Evolutionary conservation across 2,329 filamentous ascomycete genomes (phyloP).

Genomic region (Fusarium transvaalense): DNA sequence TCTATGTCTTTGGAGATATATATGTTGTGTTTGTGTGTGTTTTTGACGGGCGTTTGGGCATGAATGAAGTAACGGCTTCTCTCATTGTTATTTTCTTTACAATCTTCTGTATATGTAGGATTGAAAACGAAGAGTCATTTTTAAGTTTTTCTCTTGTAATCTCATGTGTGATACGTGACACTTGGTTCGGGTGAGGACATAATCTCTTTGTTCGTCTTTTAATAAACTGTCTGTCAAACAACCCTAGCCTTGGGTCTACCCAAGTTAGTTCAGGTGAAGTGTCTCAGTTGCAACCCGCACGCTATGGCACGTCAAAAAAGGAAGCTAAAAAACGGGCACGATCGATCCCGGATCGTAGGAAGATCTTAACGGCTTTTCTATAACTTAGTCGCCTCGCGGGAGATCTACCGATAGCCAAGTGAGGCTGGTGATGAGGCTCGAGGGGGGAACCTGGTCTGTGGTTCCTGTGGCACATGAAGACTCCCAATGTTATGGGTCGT

Average conservation of each 20-base stretch:
- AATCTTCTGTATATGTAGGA: slow-evolving; percentile 15
- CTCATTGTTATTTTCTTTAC: neutral
- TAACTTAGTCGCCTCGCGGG: slow-evolving; percentile 13
- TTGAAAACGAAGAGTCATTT: slow-evolving; percentile 33
- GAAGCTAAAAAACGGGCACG: neutral
- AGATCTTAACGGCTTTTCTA: slow-evolving; percentile 26
- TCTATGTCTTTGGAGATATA: neutral
- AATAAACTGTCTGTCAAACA: neutral
- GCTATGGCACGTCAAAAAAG: neutral
- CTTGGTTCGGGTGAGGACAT: slow-evolving; percentile 7
- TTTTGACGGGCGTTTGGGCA: slow-evolving; percentile 32
- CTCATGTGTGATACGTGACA: slow-evolving; percentile 34
- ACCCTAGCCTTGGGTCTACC: neutral
- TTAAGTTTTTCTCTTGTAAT: slow-evolving; percentile 8
- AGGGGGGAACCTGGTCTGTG: neutral
- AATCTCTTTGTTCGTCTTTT: neutral
- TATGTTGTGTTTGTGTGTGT: neutral
- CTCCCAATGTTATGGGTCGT: slow-evolving; percentile 16
- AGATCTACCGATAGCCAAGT: slow-evolving; percentile 13
- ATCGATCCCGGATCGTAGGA: slow-evolving; percentile 10
- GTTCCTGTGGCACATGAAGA: slow-evolving; percentile 14
- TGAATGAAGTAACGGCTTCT: slow-evolving; percentile 33
- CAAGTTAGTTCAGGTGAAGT: neutral
- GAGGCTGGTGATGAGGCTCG: slow-evolving; percentile 22
- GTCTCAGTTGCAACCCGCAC: slow-evolving; percentile 11